These are phyloP conservation scores for Malassezia yamatoensis DNA, from an alignment of 1,284 basidiomycete species.

Conservation along the genomic window DNA sequence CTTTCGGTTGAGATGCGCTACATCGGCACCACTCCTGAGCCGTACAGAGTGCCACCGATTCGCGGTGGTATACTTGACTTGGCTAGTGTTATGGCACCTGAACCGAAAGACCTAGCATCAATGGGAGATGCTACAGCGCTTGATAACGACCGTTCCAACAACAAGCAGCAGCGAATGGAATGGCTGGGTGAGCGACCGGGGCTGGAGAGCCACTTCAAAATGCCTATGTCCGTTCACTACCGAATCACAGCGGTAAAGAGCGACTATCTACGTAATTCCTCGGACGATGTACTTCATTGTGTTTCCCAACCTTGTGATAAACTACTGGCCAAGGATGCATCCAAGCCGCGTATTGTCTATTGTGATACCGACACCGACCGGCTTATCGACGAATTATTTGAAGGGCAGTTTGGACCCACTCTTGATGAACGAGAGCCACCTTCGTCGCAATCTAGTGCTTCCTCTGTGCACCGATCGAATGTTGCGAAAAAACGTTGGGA, in stretches of 20 bases:
- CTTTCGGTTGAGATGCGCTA: constrained; percentile 58
- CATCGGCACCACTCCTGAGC: constrained; percentile 54
- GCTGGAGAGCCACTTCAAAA: constrained; percentile 16
- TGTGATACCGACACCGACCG: constrained; percentile 5
- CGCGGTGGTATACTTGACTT: constrained; percentile 27
- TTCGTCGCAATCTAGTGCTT: neutral
- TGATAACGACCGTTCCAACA: neutral
- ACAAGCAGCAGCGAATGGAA: neutral
- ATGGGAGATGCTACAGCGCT: too few species aligned
- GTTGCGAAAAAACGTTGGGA: constrained; percentile 7
- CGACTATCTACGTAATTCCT: constrained; percentile 1
- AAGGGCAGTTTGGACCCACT: constrained; percentile 1
- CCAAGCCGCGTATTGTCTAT: constrained; percentile 4
- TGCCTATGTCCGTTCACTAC: constrained; percentile 9
- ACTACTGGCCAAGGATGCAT: neutral
- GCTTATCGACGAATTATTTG: constrained; percentile 15
- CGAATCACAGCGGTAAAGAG: neutral
- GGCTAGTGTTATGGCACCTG: neutral
- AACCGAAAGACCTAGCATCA: neutral
- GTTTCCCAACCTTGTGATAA: neutral
- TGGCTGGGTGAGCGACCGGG: neutral
- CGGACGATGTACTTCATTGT: neutral
- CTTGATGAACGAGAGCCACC: constrained; percentile 1
- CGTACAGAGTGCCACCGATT: constrained; percentile 53
- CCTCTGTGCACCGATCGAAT: neutral